phyloP scores from a whole-genome alignment of 192 early-diverging fungal species.

The Coemansia sp. region DNA sequence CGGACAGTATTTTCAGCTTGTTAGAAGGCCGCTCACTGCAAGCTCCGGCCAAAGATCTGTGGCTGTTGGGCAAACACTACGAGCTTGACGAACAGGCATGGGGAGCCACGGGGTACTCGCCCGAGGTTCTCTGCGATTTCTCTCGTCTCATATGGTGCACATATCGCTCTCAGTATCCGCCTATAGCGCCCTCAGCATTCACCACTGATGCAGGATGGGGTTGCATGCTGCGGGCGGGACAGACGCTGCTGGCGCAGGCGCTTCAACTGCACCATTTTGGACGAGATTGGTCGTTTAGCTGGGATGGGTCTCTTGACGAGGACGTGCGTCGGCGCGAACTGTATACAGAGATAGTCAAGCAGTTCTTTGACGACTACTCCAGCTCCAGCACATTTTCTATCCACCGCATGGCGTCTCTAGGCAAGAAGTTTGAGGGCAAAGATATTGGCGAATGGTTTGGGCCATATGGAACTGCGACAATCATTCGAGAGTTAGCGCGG shows the following conservation, averaged over 20 bases:
- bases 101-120: slow-evolving; percentile 19
- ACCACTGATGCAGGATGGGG: slow-evolving; percentile 94
- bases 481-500: slow-evolving; percentile 23
- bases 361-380: slow-evolving; percentile 81
- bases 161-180: slow-evolving; percentile 85
- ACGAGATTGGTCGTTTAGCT: slow-evolving; percentile 51
- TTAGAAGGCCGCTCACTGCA: slow-evolving; percentile 43
- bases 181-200: slow-evolving; percentile 72
- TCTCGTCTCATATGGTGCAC: slow-evolving; percentile 87
- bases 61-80: slow-evolving; percentile 52
- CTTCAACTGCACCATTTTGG: slow-evolving; percentile 76
- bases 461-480: slow-evolving; percentile 60
- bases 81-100: slow-evolving; percentile 19
- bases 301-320: slow-evolving; percentile 9
- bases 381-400: slow-evolving; percentile 82
- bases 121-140: slow-evolving; percentile 78
- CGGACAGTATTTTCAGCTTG: slow-evolving; percentile 43
- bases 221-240: slow-evolving; percentile 95
- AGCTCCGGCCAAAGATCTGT: slow-evolving; percentile 35
- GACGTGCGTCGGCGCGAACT: slow-evolving; percentile 10
- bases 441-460: slow-evolving; percentile 99
- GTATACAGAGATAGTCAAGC: slow-evolving; percentile 61
- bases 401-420: slow-evolving; percentile 83
- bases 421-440: slow-evolving; percentile 77
- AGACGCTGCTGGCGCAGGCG: slow-evolving; percentile 87